Evolutionary conservation across 352 stramenopile genomes (phyloP), one percentile per base, ranked within the genome.

Genomic region (Phytopythium helicoides): DNA sequence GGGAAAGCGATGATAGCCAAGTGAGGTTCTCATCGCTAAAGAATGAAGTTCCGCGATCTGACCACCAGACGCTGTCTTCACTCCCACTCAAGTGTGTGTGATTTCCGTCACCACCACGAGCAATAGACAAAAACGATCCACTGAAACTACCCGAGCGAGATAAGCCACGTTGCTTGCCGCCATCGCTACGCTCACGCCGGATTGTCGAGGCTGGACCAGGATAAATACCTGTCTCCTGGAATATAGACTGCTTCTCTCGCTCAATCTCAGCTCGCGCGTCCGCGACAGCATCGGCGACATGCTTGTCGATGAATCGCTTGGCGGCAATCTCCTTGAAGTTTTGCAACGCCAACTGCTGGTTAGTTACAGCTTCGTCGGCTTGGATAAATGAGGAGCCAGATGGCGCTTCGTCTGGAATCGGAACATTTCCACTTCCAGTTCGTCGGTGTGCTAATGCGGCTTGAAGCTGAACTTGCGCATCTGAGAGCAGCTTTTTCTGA

Each of bases 291-390:
- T 88, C 76, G 2, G 80, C 76, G 6, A 93, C 76, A 57, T 93
- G 80, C 53, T 83, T 87, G 40, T 93, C 80, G 26, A 93, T 68
- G 34, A 93, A 93, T 12, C 52, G 64, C 53, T 89, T 87, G 1
- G 75, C 71, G 0, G 68, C 76, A 6, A 72, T 37, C 36, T 59
- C 66, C 47, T 83, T 86, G 49, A 73, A 73, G 22, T 80, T 65
- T 25, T 81, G 62, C 6, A 89, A 46, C 21, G 82, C 47, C 14
- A 71, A 62, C 46, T 89, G 62, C 10, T 63, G 64, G 14, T 66
- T 63, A 10, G 40, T 54, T 47, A 44, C 49, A 12, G 52, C 36
- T 15, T 44, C 36, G 18, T 44, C 36, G 3, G 49, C 33, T 33
- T 42, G 28, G 3, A 50, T 33, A 11, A 50, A 50, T 2, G 34